These are phyloP conservation scores for Trypanosomatidae sp. DNA, from an alignment of 208 protist genomes.

Conservation along the genomic window DNA sequence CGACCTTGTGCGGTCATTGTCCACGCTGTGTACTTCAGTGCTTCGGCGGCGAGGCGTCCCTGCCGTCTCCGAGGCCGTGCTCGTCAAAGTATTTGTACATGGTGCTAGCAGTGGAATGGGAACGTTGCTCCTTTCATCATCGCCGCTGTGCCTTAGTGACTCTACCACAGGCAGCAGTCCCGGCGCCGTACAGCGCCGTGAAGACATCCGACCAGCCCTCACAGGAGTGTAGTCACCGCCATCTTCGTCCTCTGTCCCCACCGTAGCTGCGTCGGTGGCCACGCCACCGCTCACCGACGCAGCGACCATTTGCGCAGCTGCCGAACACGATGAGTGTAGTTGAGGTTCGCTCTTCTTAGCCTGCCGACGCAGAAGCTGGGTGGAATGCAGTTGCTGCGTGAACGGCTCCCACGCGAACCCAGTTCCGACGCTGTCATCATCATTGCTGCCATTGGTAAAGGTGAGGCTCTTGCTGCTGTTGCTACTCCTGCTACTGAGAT, in stretches of 20 bases:
- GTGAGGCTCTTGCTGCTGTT: background rate
- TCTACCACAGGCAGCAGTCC: background rate
- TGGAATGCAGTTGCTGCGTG: constrained; percentile 13
- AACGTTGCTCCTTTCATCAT: constrained; percentile 4
- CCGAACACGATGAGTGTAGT: background rate
- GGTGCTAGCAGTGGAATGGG: background rate
- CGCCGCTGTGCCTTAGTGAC: constrained; percentile 12
- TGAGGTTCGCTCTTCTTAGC: background rate
- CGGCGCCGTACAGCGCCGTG: background rate
- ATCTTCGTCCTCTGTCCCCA: constrained; percentile 1
- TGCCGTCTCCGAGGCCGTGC: background rate
- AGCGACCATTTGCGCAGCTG: background rate
- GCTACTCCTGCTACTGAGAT: background rate
- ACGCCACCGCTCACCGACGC: background rate
- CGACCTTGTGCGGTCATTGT: background rate
- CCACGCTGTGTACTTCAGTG: background rate
- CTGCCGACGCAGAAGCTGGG: constrained; percentile 4
- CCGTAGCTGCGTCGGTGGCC: background rate
- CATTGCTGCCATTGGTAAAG: constrained; percentile 1
- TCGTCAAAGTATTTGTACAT: background rate
- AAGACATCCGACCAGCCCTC: background rate
- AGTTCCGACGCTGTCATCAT: background rate
- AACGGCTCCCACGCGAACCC: constrained; percentile 21
- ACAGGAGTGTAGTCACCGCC: constrained; percentile 36
- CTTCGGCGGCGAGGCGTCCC: background rate